Base-by-base conservation (phyloP, 2,329 filamentous ascomycete species). In the Fusarium sp. region DNA sequence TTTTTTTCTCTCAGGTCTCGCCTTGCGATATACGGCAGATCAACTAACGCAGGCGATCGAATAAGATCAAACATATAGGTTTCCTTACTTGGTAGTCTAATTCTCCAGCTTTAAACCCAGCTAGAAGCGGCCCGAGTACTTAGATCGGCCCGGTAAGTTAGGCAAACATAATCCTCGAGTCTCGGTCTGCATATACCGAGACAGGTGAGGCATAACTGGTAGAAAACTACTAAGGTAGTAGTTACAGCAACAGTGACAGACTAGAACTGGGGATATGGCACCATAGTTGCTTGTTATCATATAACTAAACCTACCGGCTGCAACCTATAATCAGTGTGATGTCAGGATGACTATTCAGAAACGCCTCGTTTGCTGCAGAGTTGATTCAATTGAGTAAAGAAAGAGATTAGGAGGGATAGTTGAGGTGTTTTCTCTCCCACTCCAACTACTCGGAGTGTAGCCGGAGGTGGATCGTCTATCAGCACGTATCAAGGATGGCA, bases 121-220 rank as follows among this genome's bases (percentile, higher is more conserved):
- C 67, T 74, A 74, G 67, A 74, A 52, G 71, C 71, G 71, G 71
- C 67, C 71, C 71, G 71, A 74, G 70, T 62, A 69, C 63, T 52
- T 70, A 73, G 49, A 65, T 74, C 71, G 71, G 71, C 49, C 71
- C 67, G 71, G 73, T 72, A 49, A 48, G 45, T 49, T 62, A 42
- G 51, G 52, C 51, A 57, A 63, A 39, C 41, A 67, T 63, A 63
- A 47, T 48, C 38, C 62, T 44, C 39, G 52, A 66, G 20, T 58
- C 68, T 65, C 55, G 39, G 69, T 69, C 63, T 60, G 59, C 38
- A 33, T 33, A 69, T 54, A 38, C 69, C 41, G 49, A 72, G 70
- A 62, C 44, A 56, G 44, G 24, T 55, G 67, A 69, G 64, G 51
- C 51, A 63, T 54, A 35, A 44, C 51, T 54, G 35, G 28, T 47